Base-by-base conservation (phyloP, 2,329 filamentous ascomycete species). In the Cytospora leucostoma region DNA sequence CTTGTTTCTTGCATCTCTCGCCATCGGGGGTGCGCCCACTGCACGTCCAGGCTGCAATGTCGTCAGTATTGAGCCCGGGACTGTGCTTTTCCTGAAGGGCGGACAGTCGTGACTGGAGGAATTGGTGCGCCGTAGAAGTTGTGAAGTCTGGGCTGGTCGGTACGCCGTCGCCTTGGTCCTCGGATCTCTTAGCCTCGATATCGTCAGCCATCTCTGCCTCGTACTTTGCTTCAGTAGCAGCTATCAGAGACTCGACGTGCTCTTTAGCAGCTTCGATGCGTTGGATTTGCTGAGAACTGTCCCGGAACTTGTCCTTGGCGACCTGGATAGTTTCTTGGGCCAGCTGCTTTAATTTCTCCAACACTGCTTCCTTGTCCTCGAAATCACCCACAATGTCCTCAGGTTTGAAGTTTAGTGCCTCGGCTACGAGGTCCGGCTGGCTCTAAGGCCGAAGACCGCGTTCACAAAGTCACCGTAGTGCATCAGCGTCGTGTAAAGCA, bases 381-480 rank as follows among this genome's bases (percentile, higher is more conserved):
- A 50, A 11, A 11, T 5, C 33, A 47, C 38, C 44, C n/a, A 34
- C 12, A 6, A 62, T 15, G 21, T 62, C 54, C 34, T 53, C 17
- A 17, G 35, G 15, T 34, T 53, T 47, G 21, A 52, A 62, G 32
- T 17, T 17, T 32, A 62, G 61, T 15, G 17, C 6, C 10, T 53
- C 54, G 13, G 61, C 33, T 27, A 62, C 33, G 47, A 58, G 32
- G 34, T 62, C 61, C 19, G 54, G 53, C 54, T 52, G 54, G 33
- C 54, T 51, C 5, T 44, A 21, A 62, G 17, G 44, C 54, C 61
- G 19, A 58, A 21, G 21, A 44, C 44, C 44, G 54, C 61, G 21
- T 62, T 58, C 21, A 32, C 44, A 17, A 58, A 54, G 19, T 62
- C 61, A 11, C 55, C 32, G 19, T 59, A 60, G 4, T 67, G 63